These are phyloP conservation scores for Arachnomyces sp. DNA, from an alignment of 2,329 filamentous ascomycete genomes.

Conservation along the genomic window DNA sequence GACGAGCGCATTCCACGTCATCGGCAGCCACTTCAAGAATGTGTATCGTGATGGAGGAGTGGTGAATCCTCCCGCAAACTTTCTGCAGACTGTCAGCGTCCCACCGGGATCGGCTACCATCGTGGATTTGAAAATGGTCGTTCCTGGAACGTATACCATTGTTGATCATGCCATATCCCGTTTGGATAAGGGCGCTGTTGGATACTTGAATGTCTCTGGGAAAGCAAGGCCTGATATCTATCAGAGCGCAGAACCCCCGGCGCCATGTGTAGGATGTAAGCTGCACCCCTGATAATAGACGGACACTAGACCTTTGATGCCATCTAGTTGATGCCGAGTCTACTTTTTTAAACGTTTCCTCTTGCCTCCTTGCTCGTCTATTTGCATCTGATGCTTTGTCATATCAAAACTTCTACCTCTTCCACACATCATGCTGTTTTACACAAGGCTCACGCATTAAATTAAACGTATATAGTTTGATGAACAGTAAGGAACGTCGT, in stretches of 20 bases:
- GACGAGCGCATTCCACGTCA: slow-evolving; percentile 26
- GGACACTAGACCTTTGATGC: no score
- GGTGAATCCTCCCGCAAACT: slow-evolving; percentile 20
- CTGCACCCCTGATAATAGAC: slow-evolving; percentile 20
- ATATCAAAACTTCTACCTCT: no score
- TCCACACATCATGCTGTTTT: no score
- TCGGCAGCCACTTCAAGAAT: slow-evolving; percentile 22
- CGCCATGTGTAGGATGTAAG: slow-evolving; percentile 26
- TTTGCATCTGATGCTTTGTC: no score
- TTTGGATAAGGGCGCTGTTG: slow-evolving; percentile 28
- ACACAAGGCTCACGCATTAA: no score
- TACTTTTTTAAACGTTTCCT: no score
- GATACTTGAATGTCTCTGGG: slow-evolving; percentile 27
- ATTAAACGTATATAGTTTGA: no score
- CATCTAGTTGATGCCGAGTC: no score
- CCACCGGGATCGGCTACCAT: slow-evolving; percentile 23
- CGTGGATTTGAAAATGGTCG: slow-evolving; percentile 25
- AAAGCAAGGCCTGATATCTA: slow-evolving; percentile 21
- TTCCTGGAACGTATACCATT: slow-evolving; percentile 26
- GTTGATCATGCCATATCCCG: slow-evolving; percentile 30
- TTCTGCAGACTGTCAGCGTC: slow-evolving; percentile 20
- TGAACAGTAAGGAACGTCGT: no score
- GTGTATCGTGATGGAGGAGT: slow-evolving; percentile 27
- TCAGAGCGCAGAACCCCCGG: slow-evolving; percentile 17
- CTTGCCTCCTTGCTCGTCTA: no score